Evolutionary conservation across 768 basidiomycete genomes (phyloP).

Genomic region (Cantharellus anzutake): DNA sequence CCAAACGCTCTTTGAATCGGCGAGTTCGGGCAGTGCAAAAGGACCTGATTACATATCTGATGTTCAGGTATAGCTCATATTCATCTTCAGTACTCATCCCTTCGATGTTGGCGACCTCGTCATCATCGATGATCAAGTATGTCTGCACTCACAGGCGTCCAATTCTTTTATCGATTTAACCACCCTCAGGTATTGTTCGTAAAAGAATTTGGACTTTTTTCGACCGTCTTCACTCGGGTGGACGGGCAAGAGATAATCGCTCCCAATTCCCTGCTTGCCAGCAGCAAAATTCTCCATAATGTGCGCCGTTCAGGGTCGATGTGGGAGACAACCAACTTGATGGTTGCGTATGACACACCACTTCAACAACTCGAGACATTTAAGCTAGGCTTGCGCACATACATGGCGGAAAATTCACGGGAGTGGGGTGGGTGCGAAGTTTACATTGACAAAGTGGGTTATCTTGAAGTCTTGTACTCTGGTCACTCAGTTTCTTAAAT

Average conservation of each 20-base stretch:
- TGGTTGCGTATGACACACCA: constrained; percentile 31
- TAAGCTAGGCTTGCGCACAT: constrained; percentile 34
- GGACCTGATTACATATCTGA: background rate
- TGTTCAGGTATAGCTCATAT: constrained; percentile 37
- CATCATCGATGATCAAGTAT: constrained; percentile 55
- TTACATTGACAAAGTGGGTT: constrained; percentile 33
- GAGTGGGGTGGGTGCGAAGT: constrained; percentile 34
- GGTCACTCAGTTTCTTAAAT: background rate
- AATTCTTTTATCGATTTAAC: background rate
- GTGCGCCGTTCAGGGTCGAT: constrained; percentile 20
- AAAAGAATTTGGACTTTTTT: constrained; percentile 62
- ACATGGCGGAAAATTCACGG: constrained; percentile 38
- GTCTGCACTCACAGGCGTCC: constrained; percentile 1
- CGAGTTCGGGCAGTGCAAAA: constrained; percentile 16
- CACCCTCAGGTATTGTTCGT: constrained; percentile 28
- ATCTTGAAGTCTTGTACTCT: background rate
- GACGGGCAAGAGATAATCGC: constrained; percentile 54
- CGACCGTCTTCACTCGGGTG: constrained; percentile 60
- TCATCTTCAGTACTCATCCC: constrained; percentile 74
- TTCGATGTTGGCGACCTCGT: constrained; percentile 71
- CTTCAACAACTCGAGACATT: constrained; percentile 35
- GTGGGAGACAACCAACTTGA: constrained; percentile 53
- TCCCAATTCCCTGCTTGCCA: constrained; percentile 53
- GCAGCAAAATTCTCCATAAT: constrained; percentile 60
- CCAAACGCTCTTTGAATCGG: constrained; percentile 59